Base-by-base conservation (phyloP, 2,329 filamentous ascomycete species). In the Verticillium nonalfalfae region DNA sequence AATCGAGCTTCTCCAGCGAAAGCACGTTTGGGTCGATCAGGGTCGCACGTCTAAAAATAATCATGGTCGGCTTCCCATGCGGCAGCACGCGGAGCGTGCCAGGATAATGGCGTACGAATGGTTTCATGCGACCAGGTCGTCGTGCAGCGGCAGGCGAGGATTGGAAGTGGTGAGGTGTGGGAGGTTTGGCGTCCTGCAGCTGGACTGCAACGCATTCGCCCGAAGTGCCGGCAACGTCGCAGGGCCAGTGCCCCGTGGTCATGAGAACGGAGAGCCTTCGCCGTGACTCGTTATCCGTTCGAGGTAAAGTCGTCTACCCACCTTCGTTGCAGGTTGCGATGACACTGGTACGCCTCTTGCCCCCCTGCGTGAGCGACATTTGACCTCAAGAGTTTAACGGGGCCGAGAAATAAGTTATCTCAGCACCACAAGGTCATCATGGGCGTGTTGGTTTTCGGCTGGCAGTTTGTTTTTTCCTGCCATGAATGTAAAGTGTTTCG, bases 41-140 rank as follows among this genome's bases (percentile, higher is more conserved):
- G 58, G 52, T 58, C 52, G 50, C n/a, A 55, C 7, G 52, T 61
- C 63, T 65, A 64, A 64, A 62, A 64, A 62, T 65, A 65, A 57
- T 59, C 60, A 59, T 60, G 56, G n/a, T 56, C 54, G 63, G 18
- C 60, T 64, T 34, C 45, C n/a, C n/a, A 21, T 26, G n/a, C 45
- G 7, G 45, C n/a, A 50, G 45, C 45, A 50, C 45, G 45, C 45
- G n/a, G n/a, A 50, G 7, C 10, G 45, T 18, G 18, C 45, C 45
- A 50, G 45, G n/a, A 50, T 10, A n/a, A 11, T 50, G 45, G 45
- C 45, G 45, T 21, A 21, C n/a, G 18, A 50, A 18, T n/a, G 21
- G 45, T 50, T 50, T 50, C 45, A 50, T 13, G 21, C 15, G 45
- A 21, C n/a, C 45, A 18, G 6, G n/a, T n/a, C n/a, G n/a, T 21